Evolutionary conservation across 306 rosid genomes (phyloP), one percentile per base, ranked within the genome.

Genomic region (Pueraria montana): DNA sequence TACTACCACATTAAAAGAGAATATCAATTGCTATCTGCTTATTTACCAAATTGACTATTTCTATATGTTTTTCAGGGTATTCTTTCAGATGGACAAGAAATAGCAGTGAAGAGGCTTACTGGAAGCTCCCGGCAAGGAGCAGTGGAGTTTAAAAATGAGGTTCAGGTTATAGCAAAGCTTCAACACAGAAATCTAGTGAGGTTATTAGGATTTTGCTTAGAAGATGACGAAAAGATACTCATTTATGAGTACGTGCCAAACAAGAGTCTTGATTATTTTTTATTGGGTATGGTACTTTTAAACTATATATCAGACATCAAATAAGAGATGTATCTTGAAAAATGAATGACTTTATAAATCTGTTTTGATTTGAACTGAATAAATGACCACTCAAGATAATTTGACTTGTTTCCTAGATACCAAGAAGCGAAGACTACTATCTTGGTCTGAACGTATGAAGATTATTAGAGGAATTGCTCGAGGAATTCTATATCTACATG

Each of bases 21-120:
- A 49, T 59, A 77, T 55, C 32, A 24, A 11, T 6, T 7, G 1
- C 27, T 27, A 26, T 77, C 55, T 30, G 9, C 52, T 34, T 59
- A 13, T 68, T 74, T 52, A 38, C 50, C 16, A 27, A 6, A 4
- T 59, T 59, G 20, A 30, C 24, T 45, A 45, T 50, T 11, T 7
- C 59, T 14, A 69, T 43, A 56, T 66, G 5, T 42, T 64, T 76
- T 48, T 79, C 76, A 89, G 95, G 97, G 95, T 13, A 52, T 24
- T 20, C 89, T 89, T 49, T 11, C 86, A 0, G 26, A 84, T 81
- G 89, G 89, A 27, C 86, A 84, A 86, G 83, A 84, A 43, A 74
- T 93, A 40, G 97, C 97, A 30, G 95, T 93, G 66, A 91, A 93
- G 67, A 89, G 95, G 83, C 88, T 91, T 40, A 82, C 85, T 11